Conservation (phyloP, 305 asterid genomes). For the Fraxinus nigra region DNA sequence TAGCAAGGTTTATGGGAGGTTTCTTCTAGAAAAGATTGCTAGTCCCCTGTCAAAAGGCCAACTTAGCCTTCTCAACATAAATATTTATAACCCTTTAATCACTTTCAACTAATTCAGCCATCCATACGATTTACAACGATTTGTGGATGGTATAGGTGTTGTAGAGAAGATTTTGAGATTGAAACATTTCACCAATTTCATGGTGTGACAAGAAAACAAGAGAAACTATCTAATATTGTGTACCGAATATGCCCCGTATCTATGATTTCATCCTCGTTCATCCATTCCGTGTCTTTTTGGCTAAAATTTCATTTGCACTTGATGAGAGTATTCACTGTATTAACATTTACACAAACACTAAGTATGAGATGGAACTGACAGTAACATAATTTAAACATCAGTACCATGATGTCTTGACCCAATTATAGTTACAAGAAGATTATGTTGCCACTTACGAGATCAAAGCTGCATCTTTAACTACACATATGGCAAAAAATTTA, state of each 20-base stretch:
- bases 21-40: conserved; percentile 83
- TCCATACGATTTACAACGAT: conserved; percentile 55
- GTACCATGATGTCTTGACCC: neutral
- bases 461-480: neutral
- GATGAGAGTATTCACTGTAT: neutral
- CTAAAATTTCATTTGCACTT: neutral
- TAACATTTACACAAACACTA: neutral
- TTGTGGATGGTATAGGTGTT: conserved; percentile 70
- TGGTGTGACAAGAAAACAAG: conserved; percentile 37
- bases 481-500: neutral
- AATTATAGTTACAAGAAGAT: neutral
- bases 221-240: conserved; percentile 21
- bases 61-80: conserved; percentile 52
- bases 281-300: neutral
- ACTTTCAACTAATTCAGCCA: conserved; percentile 95
- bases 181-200: conserved; percentile 51
- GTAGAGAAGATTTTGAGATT: conserved; percentile 62
- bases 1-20: conserved; percentile 56
- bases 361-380: neutral
- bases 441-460: neutral
- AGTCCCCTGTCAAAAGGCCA: conserved; percentile 64
- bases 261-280: neutral
- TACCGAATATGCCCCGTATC: neutral
- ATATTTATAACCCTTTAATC: conserved; percentile 69
- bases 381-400: neutral